Conservation (phyloP, 805 yeast species). For the Barnettozyma botsteinii region DNA sequence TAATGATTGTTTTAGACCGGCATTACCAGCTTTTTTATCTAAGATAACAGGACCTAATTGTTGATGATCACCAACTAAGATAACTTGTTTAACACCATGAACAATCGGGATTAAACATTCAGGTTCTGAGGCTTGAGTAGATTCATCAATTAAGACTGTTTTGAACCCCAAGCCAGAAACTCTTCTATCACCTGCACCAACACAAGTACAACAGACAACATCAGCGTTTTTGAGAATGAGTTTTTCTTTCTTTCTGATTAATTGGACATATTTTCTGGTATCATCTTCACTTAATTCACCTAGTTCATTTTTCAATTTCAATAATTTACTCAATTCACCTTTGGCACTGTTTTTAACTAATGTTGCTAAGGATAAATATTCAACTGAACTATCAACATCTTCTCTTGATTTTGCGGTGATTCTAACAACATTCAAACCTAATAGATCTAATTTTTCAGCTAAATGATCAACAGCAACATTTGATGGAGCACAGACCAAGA, state of each 20-base stretch:
- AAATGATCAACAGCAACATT: slow-evolving; percentile 93
- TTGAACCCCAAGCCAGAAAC: slow-evolving; percentile 53
- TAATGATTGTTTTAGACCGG: slow-evolving; percentile 80
- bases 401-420: slow-evolving; percentile 73
- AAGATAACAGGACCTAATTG: slow-evolving; percentile 90
- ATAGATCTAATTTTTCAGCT: slow-evolving; percentile 59
- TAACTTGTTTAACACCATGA: slow-evolving; percentile 83
- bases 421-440: slow-evolving; percentile 76
- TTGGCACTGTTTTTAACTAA: slow-evolving; percentile 42
- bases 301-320: slow-evolving; percentile 51
- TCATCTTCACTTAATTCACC: slow-evolving; percentile 65
- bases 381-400: slow-evolving; percentile 64
- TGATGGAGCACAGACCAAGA: slow-evolving; percentile 91
- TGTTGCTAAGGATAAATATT: slow-evolving; percentile 51
- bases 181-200: slow-evolving; percentile 80
- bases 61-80: slow-evolving; percentile 92
- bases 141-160: slow-evolving; percentile 84
- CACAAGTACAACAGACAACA: slow-evolving; percentile 87
- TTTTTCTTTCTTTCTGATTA: slow-evolving; percentile 43
- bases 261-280: slow-evolving; percentile 36
- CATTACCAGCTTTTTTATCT: slow-evolving; percentile 74
- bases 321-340: slow-evolving; percentile 53
- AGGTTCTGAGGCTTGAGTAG: slow-evolving; percentile 92
- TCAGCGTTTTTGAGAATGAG: slow-evolving; percentile 51
- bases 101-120: slow-evolving; percentile 85